Conservation (phyloP, 2,329 filamentous ascomycete genomes). For the Teratosphaeria zuluensis region DNA sequence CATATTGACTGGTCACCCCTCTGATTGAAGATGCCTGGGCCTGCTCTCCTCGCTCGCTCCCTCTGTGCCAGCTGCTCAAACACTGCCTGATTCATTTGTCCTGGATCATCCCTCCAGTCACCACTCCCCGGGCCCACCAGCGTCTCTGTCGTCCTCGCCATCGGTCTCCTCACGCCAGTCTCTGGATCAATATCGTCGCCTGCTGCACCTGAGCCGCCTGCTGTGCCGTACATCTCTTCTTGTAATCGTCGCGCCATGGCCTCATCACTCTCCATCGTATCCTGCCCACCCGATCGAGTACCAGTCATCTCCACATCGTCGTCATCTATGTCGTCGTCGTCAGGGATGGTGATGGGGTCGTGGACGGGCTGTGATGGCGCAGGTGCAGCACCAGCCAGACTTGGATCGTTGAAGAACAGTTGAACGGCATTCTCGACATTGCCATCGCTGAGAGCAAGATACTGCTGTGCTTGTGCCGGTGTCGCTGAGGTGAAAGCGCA, state of each 20-base stretch:
- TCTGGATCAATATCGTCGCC: conserved; percentile 38
- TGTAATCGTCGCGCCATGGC: conserved; percentile 87
- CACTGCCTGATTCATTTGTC: conserved; percentile 51
- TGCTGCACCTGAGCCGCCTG: conserved; percentile 32
- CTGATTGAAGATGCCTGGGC: conserved; percentile 60
- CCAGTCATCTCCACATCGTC: conserved; percentile 21
- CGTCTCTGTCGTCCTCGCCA: conserved; percentile 84
- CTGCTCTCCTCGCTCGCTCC: conserved; percentile 8
- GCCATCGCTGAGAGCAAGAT: conserved; percentile 74
- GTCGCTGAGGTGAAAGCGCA: conserved; percentile 69
- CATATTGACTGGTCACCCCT: conserved; percentile 47
- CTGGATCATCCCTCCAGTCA: conserved; percentile 44
- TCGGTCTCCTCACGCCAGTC: conserved; percentile 68
- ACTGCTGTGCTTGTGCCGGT: conserved; percentile 66
- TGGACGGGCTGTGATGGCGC: conserved; percentile 22
- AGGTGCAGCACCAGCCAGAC: conserved; percentile 30
- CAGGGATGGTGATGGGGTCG: conserved; percentile 65
- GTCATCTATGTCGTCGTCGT: conserved; percentile 56
- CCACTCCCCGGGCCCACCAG: conserved; percentile 61
- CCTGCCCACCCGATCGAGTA: conserved; percentile 12
- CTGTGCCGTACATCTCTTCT: conserved; percentile 69
- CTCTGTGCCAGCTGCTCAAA: conserved; percentile 53
- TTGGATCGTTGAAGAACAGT: conserved; percentile 78
- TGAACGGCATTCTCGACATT: conserved; percentile 79
- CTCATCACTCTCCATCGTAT: conserved; percentile 66